A percentile compares a stretch with the other conserved stretches of the same genome.
phyloP scores from a whole-genome alignment of 2,329 filamentous ascomycete species.

The Clarireedia monteithiana region DNA sequence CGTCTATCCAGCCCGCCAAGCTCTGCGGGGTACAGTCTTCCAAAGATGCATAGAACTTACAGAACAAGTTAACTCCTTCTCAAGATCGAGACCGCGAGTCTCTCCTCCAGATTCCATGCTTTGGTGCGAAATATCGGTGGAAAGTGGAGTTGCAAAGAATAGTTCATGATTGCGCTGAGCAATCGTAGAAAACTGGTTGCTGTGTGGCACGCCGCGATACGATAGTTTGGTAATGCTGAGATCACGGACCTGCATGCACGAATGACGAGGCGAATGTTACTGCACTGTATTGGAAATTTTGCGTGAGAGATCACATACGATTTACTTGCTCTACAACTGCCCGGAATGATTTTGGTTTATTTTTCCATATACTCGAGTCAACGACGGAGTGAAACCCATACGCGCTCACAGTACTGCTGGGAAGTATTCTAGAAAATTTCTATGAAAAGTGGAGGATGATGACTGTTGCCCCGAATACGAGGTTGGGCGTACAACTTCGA shows the following conservation, averaged over 20 bases:
- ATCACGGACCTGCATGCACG: not conserved
- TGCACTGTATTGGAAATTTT: not conserved
- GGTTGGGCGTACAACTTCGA: no score
- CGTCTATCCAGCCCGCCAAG: not conserved
- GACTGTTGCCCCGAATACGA: no score
- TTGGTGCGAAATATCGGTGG: not conserved
- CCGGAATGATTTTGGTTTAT: not conserved
- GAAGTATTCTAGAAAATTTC: no score
- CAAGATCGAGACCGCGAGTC: conserved; percentile 59
- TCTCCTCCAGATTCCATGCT: conserved; percentile 36
- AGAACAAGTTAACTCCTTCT: conserved; percentile 91
- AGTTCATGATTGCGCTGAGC: conserved; percentile 10
- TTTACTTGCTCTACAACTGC: not conserved
- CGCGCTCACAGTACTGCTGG: no score
- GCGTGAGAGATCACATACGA: not conserved
- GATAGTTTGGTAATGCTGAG: not conserved
- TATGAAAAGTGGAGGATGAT: no score
- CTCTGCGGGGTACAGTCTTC: not conserved
- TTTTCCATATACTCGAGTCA: not conserved
- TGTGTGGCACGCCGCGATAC: conserved; percentile 5
- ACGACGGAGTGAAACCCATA: no score
- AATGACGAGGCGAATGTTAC: not conserved
- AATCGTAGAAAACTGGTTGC: conserved; percentile 5
- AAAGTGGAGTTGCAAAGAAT: conserved; percentile 3
- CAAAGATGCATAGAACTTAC: conserved; percentile 46